Percentiles rank a stretch among this genome's conserved stretches.
Evolutionary conservation across 345 rosid species (phyloP).

Genomic region (Eucalyptus tenuipes): DNA sequence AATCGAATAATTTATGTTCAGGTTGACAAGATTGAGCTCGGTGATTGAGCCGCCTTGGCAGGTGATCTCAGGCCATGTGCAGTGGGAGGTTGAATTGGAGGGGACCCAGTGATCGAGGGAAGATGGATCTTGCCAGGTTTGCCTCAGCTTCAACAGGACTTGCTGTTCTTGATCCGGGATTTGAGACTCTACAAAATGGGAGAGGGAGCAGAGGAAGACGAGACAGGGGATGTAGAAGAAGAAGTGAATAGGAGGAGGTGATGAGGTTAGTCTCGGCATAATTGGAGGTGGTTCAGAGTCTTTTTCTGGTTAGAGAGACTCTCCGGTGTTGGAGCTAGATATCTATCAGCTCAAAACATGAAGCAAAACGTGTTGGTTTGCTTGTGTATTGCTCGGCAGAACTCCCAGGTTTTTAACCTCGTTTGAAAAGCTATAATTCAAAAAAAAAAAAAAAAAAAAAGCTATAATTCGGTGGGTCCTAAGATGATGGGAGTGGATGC

Average conservation of each 20-base stretch:
- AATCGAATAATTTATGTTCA: constrained; percentile 12
- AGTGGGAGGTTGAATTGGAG: constrained; percentile 12
- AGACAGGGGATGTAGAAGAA: neutral
- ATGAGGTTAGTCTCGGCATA: neutral
- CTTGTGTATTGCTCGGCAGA: neutral
- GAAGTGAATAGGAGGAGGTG: neutral
- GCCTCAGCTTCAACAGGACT: constrained; percentile 19
- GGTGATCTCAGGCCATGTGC: constrained; percentile 40
- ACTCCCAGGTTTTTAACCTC: neutral
- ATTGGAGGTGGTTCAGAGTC: neutral
- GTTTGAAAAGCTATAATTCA: neutral
- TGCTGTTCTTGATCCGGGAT: neutral
- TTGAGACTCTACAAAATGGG: neutral
- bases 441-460: too few species aligned
- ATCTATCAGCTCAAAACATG: neutral
- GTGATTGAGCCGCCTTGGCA: constrained; percentile 27
- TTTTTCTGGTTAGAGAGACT: neutral
- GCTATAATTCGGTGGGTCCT: neutral
- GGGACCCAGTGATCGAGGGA: constrained; percentile 19
- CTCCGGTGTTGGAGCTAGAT: neutral
- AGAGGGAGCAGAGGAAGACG: neutral
- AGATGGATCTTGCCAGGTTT: constrained; percentile 26
- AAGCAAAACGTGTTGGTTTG: neutral
- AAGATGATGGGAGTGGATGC: neutral
- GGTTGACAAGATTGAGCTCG: neutral